Evolutionary conservation across 164 flowering plant species (phyloP).

Genomic region (Dillenia suffruticosa): DNA sequence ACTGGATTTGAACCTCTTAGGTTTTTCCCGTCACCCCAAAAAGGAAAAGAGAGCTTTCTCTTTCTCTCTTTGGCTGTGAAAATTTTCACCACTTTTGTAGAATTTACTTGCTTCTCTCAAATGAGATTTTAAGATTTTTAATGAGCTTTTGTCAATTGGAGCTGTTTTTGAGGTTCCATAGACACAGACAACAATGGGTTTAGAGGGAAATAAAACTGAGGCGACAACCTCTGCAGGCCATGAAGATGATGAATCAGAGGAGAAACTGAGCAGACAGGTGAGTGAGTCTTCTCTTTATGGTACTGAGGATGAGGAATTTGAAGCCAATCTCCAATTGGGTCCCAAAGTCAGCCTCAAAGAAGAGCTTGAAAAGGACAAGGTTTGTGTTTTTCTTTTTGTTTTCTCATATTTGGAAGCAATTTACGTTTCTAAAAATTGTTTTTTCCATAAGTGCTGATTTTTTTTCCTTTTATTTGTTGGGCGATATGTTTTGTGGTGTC

Average conservation of each 20-base stretch:
- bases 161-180: slow-evolving; percentile 28
- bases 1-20: too few species aligned
- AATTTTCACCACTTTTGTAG: neutral
- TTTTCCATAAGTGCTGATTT: neutral
- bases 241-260: slow-evolving; percentile 15
- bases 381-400: slow-evolving; percentile 5
- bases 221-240: slow-evolving; percentile 1
- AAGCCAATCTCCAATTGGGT: slow-evolving; percentile 29
- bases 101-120: neutral
- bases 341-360: slow-evolving; percentile 41
- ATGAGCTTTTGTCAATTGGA: slow-evolving; percentile 23
- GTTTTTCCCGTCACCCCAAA: neutral
- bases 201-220: slow-evolving; percentile 22
- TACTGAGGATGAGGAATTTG: slow-evolving; percentile 46
- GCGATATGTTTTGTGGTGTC: slow-evolving; percentile 6
- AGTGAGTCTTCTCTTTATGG: slow-evolving; percentile 43
- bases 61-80: slow-evolving; percentile 1
- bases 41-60: slow-evolving; percentile 7
- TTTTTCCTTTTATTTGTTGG: neutral
- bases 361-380: slow-evolving; percentile 48
- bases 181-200: slow-evolving; percentile 26
- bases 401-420: neutral
- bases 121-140: slow-evolving; percentile 5
- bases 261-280: slow-evolving; percentile 20
- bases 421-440: neutral